Conservation (phyloP, 1,139 yeast genomes). For the Debaryomyces nepalensis region DNA sequence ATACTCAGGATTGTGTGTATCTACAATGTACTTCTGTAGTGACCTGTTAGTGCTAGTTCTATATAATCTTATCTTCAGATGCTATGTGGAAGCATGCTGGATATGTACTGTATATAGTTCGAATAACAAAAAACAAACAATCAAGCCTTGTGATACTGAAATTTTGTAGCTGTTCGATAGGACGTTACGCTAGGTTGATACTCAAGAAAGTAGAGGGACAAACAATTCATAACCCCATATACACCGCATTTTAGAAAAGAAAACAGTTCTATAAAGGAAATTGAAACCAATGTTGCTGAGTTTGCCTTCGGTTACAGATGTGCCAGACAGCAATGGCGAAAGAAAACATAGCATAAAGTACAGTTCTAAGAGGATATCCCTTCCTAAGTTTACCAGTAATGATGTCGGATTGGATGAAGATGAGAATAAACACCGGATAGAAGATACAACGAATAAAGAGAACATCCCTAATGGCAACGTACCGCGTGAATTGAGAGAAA, state of each 20-base stretch:
- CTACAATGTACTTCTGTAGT: too few species aligned
- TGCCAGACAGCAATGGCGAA: not conserved
- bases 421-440: not conserved
- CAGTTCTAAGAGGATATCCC: constrained; percentile 9
- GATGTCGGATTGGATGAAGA: not conserved
- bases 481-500: not conserved
- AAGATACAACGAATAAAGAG: constrained; percentile 5
- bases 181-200: too few species aligned
- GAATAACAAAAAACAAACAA: constrained; percentile 9
- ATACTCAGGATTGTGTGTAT: too few species aligned
- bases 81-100: not conserved
- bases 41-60: too few species aligned
- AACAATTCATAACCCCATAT: too few species aligned
- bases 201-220: too few species aligned
- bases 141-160: not conserved
- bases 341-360: constrained; percentile 6
- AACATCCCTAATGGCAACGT: constrained; percentile 4
- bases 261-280: not conserved
- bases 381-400: constrained; percentile 2
- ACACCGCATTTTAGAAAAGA: too few species aligned
- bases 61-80: not conserved
- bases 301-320: constrained; percentile 4
- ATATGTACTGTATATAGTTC: constrained; percentile 4
- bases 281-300: constrained; percentile 8
- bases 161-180: too few species aligned